phyloP scores from a whole-genome alignment of 2,329 filamentous ascomycete genomes.

The Botrytis porri region DNA sequence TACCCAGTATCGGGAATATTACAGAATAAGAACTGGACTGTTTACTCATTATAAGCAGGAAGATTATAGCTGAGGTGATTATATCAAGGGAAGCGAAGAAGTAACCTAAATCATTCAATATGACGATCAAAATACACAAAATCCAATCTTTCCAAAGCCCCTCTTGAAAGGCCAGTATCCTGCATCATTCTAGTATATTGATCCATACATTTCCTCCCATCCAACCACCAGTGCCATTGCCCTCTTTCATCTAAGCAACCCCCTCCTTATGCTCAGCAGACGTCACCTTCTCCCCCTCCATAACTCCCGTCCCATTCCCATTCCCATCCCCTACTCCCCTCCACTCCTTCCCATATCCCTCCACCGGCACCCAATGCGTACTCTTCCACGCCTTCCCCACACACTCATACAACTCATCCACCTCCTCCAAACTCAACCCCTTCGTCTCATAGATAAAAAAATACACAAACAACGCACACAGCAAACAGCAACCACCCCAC shows the following conservation, averaged over 20 bases:
- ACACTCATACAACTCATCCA: slow-evolving; percentile 56
- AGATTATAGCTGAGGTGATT: not conserved
- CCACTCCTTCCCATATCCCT: not conserved
- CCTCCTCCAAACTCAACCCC: slow-evolving; percentile 67
- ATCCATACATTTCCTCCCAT: not conserved
- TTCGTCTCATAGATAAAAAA: slow-evolving; percentile 65
- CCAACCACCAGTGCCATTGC: not conserved
- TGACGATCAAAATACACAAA: not conserved
- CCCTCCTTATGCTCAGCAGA: not conserved
- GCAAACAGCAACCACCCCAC: slow-evolving; percentile 56
- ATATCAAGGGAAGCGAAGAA: not conserved
- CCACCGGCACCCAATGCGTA: slow-evolving; percentile 8
- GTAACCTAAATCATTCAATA: not conserved
- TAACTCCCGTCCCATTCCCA: not conserved
- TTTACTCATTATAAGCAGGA: not conserved
- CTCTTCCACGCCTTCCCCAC: slow-evolving; percentile 11
- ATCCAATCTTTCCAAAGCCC: not conserved
- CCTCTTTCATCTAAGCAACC: not conserved
- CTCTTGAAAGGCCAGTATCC: not conserved
- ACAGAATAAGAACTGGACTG: not conserved
- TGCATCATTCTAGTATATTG: not conserved
- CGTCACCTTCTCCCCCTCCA: not conserved
- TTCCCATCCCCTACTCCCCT: not conserved
- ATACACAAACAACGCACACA: slow-evolving; percentile 53
- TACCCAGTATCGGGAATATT: not conserved